Base-by-base conservation (phyloP, 257 asterid genomes). In the Verbascum thapsus region DNA sequence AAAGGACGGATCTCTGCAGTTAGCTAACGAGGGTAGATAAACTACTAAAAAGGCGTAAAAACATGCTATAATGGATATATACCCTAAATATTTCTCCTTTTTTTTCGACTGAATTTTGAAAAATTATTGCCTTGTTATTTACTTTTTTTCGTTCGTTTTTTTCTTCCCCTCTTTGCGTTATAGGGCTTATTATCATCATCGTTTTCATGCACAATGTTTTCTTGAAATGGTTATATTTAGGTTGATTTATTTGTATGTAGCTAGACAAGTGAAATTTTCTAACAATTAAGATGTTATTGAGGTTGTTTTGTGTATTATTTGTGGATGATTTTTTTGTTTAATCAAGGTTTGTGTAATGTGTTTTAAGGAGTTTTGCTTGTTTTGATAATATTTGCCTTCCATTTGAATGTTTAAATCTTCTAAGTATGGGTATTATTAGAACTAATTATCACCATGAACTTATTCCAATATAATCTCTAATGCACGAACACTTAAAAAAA, bases 1-100 rank as follows among this genome's bases (percentile, higher is more conserved):
- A 78, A 80, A 61, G 72, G 92, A 84, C 8, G 88, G 88, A 13
- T 88, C 96, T 22, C 45, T 88, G 45, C 80, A 70, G 61, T 34
- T 76, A 50, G 82, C 74, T 8, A 79, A 74, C 1, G 80, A 83
- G 66, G 86, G 78, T 63, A 55, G 76, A 67, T 73, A 52, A 45
- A 47, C 10, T 49, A n/a, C 68, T 45, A n/a, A 17, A 23, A 51
- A 51, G 40, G 47, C 47, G 5, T 69, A 39, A 11, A 53, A 65
- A 67, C 37, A 58, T 56, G 48, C 54, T 40, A 53, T 43, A n/a
- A 34, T 37, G 41, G 61, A 10, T 35, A 9, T 10, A 9, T 42
- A n/a, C n/a, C 37, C 10, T 2, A 30, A 4, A 7, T n/a, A n/a
- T n/a, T n/a, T n/a, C n/a, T n/a, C n/a, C n/a, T n/a, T n/a, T n/a